A percentile compares a stretch with the other conserved stretches of the same genome.
These are phyloP conservation scores for Heritiera littoralis DNA, from an alignment of 345 rosid species.

Conservation along the genomic window DNA sequence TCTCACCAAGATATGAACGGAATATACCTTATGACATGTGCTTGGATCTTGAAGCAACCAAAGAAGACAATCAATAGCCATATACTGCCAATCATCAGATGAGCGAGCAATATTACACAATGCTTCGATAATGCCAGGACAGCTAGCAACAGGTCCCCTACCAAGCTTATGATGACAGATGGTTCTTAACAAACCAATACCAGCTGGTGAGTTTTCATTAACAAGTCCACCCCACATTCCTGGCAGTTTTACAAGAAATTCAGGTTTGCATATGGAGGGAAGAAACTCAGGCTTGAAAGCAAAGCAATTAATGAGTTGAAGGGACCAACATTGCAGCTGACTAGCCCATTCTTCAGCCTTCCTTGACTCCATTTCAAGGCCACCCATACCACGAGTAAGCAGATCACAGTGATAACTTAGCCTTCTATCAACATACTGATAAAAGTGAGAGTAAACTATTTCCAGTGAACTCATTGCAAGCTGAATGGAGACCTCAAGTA, in stretches of 20 bases:
- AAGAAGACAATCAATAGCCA: conserved; percentile 97
- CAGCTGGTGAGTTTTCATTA: conserved; percentile 98
- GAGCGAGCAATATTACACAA: conserved; percentile 90
- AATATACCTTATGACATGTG: conserved; percentile 74
- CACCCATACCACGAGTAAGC: conserved; percentile 99
- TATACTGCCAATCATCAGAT: conserved; percentile 99
- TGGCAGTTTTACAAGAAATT: conserved; percentile 83
- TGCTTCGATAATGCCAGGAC: conserved; percentile 84
- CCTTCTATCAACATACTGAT: conserved; percentile 78
- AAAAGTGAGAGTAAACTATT: conserved; percentile 93
- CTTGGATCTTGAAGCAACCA: conserved; percentile 96
- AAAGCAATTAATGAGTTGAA: conserved; percentile 96
- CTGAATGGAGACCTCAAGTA: conserved; percentile 88
- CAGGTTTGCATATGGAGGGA: conserved; percentile 82
- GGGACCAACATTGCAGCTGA: conserved; percentile 98
- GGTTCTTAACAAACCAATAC: conserved; percentile 91
- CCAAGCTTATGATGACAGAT: conserved; percentile 96
- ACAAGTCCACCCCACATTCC: conserved; percentile 99
- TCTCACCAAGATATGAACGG: neutral
- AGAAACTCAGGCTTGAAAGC: conserved; percentile 99
- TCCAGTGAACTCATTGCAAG: conserved; percentile 91
- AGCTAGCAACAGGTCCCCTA: conserved; percentile 82
- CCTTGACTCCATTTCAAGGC: conserved; percentile 97
- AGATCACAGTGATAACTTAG: conserved; percentile 91
- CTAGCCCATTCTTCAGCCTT: conserved; percentile 99